Percentiles rank a stretch among this genome's conserved stretches.
These are phyloP conservation scores for Paramyrothecium roridum DNA, from an alignment of 2,329 filamentous ascomycete species.

Conservation along the genomic window DNA sequence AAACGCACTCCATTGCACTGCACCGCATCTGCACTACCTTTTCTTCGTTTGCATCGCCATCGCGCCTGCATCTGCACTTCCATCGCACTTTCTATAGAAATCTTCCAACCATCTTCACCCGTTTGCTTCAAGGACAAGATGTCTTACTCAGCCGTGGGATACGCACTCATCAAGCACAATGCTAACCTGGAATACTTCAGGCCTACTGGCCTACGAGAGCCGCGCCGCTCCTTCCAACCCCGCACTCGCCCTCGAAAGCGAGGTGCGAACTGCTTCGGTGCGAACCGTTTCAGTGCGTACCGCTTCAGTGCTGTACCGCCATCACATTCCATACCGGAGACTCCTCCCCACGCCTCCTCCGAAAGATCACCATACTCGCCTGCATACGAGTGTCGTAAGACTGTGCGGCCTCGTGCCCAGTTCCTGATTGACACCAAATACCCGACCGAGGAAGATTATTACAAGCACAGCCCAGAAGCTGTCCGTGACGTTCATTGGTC, in stretches of 20 bases:
- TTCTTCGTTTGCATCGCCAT: not conserved
- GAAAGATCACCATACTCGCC: too few species aligned
- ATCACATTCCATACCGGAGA: too few species aligned
- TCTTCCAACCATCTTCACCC: not conserved
- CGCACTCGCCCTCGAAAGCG: not conserved
- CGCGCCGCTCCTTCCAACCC: not conserved
- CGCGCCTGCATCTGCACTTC: not conserved
- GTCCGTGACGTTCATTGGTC: not conserved
- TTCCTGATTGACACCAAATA: not conserved
- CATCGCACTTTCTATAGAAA: not conserved
- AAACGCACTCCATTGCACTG: too few species aligned
- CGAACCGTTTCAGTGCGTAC: too few species aligned
- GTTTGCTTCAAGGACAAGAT: not conserved
- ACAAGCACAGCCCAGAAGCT: not conserved
- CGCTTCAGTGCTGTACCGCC: too few species aligned
- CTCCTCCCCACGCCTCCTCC: too few species aligned
- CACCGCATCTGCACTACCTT: not conserved
- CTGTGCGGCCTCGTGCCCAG: not conserved
- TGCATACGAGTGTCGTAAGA: too few species aligned
- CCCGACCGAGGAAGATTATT: not conserved
- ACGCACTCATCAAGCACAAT: not conserved
- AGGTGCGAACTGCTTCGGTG: too few species aligned
- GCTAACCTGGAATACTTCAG: not conserved
- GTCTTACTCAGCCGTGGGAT: not conserved
- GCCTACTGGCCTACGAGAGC: not conserved